A percentile compares a stretch with the other conserved stretches of the same genome.
phyloP scores from a whole-genome alignment of 352 stramenopile species.

The Pythium grandisporangium region DNA sequence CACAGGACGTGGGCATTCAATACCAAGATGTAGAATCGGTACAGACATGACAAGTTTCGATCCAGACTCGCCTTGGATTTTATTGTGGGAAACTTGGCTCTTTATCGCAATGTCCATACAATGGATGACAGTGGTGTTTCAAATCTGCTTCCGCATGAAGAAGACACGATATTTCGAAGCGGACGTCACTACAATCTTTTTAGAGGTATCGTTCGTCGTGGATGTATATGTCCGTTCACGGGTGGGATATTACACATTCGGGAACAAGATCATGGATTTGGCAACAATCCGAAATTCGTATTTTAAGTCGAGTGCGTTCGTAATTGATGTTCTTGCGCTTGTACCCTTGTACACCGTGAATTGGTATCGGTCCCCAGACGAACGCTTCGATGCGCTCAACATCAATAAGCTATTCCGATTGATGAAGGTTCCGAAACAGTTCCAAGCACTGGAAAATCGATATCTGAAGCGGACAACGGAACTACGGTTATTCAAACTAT shows the following conservation, averaged over 20 bases:
- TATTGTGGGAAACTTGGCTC: slow-evolving; percentile 29
- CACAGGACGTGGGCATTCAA: too few species aligned
- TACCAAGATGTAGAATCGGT: too few species aligned
- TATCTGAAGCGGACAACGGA: slow-evolving; percentile 33
- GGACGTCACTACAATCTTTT: slow-evolving; percentile 17
- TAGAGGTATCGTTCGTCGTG: slow-evolving; percentile 31
- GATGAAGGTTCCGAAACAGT: slow-evolving; percentile 32
- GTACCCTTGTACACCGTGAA: slow-evolving; percentile 32
- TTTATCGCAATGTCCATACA: slow-evolving; percentile 39
- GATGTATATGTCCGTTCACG: slow-evolving; percentile 34
- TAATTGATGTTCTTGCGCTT: slow-evolving; percentile 26
- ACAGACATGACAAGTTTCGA: slow-evolving; percentile 23
- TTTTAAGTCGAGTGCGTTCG: slow-evolving; percentile 23
- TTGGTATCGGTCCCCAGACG: slow-evolving; percentile 6
- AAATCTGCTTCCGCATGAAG: slow-evolving; percentile 30
- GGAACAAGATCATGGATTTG: slow-evolving; percentile 43
- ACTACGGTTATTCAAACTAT: slow-evolving; percentile 36
- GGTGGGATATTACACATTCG: slow-evolving; percentile 33
- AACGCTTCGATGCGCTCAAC: slow-evolving; percentile 30
- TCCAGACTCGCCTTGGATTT: slow-evolving; percentile 21
- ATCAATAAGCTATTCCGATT: slow-evolving; percentile 42
- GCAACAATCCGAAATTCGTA: slow-evolving; percentile 21
- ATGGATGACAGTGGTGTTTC: slow-evolving; percentile 26
- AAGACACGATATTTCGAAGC: slow-evolving; percentile 8
- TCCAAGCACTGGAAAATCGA: slow-evolving; percentile 29